Evolutionary conservation across 495 filamentous ascomycete species (phyloP).

Genomic region (Xylaria flabelliformis): DNA sequence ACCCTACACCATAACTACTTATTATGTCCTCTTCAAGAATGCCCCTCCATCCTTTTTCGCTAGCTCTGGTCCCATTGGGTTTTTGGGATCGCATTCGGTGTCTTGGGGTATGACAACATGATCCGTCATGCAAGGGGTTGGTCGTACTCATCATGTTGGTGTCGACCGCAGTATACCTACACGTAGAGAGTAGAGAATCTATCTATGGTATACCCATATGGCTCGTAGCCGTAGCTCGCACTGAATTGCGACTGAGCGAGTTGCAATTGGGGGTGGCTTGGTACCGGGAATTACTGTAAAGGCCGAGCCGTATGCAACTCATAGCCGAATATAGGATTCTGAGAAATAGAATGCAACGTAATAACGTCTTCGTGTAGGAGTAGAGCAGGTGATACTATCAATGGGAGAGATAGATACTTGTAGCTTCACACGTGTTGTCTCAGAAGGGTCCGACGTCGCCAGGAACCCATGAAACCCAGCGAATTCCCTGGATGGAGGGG

Average conservation of each 20-base stretch:
- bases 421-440: conserved; percentile 17
- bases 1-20: conserved; percentile 15
- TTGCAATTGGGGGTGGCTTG: conserved; percentile 23
- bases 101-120: conserved; percentile 43
- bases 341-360: conserved; percentile 9
- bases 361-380: neutral
- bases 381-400: neutral
- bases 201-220: conserved; percentile 14
- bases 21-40: conserved; percentile 5
- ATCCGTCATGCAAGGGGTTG: conserved; percentile 41
- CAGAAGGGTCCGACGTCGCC: conserved; percentile 16
- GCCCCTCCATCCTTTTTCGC: conserved; percentile 3
- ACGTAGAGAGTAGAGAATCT: neutral
- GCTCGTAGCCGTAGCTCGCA: conserved; percentile 5
- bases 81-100: conserved; percentile 29
- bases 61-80: conserved; percentile 20
- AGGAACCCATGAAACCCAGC: neutral
- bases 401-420: neutral
- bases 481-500: neutral
- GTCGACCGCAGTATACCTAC: conserved; percentile 3
- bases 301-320: conserved; percentile 13
- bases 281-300: conserved; percentile 16
- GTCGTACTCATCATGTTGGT: conserved; percentile 17
- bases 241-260: neutral
- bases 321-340: conserved; percentile 19